Evolutionary conservation across 331 rosid genomes (phyloP), one percentile per base, ranked within the genome.

Genomic region (Pyracantha coccinea): DNA sequence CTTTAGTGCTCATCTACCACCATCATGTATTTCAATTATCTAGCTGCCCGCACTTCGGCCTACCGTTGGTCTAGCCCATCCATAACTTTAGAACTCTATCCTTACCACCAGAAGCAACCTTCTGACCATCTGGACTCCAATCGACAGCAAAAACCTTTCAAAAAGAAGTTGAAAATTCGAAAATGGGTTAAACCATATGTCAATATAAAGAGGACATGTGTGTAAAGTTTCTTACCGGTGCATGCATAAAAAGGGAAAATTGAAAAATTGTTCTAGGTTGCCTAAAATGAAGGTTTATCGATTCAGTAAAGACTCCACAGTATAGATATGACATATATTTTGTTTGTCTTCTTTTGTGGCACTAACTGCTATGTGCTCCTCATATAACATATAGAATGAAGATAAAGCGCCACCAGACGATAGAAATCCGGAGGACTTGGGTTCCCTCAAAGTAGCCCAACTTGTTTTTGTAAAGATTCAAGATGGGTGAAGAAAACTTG

Each of bases 81-180:
- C 99, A 94, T 79, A 94, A 84, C 91, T 94, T 94, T 75, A 94
- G 74, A 58, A 92, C 92, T 85, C 83, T 90, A 85, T 94, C 96
- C 83, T 91, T 92, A 28, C 99, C 99, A 74, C 99, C 99, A 20
- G 99, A 94, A 55, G 88, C 99, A 50, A 94, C 99, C 81, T 94
- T 94, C 84, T 94, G 97, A 31, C 99, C 99, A 69, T 90, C 96
- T 7, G 97, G 97, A 84, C 97, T 92, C 99, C 99, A 94, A 82
- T 94, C 99, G 70, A 94, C 99, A 13, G 93, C 88, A 76, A 77
- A 92, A 54, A 94, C 99, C 99, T 94, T 83, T 62, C 59, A 45
- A 45, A 47, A 41, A 66, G 8, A 31, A 75, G 75, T 68, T 45
- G 59, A 24, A 24, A 41, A 20, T 7, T 65, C 68, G 29, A 31